Evolutionary conservation across 164 flowering plant species (phyloP).

Genomic region (Liriodendron chinense): DNA sequence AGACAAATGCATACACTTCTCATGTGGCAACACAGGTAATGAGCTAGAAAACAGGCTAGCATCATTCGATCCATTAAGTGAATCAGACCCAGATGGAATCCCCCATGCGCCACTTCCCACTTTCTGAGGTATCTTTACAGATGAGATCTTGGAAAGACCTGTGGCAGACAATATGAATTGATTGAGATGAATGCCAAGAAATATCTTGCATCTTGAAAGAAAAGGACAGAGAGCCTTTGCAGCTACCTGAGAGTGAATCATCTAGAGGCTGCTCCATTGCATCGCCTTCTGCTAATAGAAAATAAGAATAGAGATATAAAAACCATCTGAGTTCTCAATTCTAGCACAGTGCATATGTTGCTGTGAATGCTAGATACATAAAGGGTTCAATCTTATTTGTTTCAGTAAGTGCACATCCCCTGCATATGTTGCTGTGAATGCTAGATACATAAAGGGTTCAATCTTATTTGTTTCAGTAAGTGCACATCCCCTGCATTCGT

Average conservation of each 20-base stretch:
- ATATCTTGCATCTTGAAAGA: neutral
- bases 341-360: neutral
- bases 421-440: neutral
- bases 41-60: conserved; percentile 84
- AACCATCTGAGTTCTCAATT: neutral
- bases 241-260: conserved; percentile 30
- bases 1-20: conserved; percentile 49
- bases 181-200: neutral
- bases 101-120: conserved; percentile 47
- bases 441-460: neutral
- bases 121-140: conserved; percentile 23
- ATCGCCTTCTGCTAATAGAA: conserved; percentile 18
- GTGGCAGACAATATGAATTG: conserved; percentile 4
- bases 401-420: neutral
- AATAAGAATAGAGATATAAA: neutral
- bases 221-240: neutral
- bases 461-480: neutral
- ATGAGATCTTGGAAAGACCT: conserved; percentile 41
- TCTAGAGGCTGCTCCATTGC: conserved; percentile 39
- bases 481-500: neutral
- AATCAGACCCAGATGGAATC: conserved; percentile 34
- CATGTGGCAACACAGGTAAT: conserved; percentile 83
- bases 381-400: neutral
- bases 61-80: conserved; percentile 58
- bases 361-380: neutral